Evolutionary conservation across 768 basidiomycete genomes (phyloP).

Genomic region (Lactarius indigo): DNA sequence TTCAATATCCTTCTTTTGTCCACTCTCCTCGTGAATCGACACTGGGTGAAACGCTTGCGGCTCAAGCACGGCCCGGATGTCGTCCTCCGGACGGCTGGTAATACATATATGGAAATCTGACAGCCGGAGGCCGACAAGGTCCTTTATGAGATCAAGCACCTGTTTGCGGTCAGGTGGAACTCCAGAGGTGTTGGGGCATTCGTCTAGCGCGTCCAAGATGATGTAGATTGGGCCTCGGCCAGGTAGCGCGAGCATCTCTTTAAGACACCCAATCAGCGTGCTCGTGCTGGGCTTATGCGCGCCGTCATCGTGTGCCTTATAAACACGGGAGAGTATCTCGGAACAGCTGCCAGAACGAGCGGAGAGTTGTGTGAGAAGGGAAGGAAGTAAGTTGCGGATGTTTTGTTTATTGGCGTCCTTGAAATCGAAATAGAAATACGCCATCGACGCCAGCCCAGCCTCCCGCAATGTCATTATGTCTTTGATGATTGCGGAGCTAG

Average conservation of each 20-base stretch:
- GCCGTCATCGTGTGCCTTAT: neutral
- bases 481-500: slow-evolving; percentile 1
- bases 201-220: slow-evolving; percentile 3
- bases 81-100: neutral
- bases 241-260: neutral
- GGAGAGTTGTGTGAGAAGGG: neutral
- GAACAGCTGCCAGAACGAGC: neutral
- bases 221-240: neutral
- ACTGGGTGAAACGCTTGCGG: neutral
- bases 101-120: neutral
- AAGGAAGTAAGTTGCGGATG: neutral
- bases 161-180: neutral
- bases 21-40: neutral
- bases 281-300: neutral
- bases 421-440: neutral
- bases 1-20: neutral
- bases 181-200: neutral
- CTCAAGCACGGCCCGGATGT: neutral
- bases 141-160: neutral
- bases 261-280: neutral
- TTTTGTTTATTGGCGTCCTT: neutral
- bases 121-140: neutral
- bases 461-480: neutral
- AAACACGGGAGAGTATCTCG: neutral
- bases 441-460: neutral